Percentiles rank a stretch among this genome's conserved stretches.
Conservation (phyloP, 2,329 filamentous ascomycete species). For the Falciphora oryzae region DNA sequence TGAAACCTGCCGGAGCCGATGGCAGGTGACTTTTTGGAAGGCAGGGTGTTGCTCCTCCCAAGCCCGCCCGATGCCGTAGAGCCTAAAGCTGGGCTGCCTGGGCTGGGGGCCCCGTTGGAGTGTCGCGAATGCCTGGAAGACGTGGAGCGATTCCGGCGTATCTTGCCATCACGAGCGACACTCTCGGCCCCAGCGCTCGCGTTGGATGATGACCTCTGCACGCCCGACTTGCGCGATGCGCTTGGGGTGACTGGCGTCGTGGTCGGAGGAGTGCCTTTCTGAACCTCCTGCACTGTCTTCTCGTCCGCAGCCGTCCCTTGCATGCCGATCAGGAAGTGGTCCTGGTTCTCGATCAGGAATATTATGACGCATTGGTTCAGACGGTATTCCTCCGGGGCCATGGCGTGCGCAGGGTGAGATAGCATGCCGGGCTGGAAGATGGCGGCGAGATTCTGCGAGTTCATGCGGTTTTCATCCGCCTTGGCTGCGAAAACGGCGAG, state of each 20-base stretch:
- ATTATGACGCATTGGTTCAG: slow-evolving; percentile 96
- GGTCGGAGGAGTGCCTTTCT: slow-evolving; percentile 61
- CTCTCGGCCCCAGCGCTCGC: slow-evolving; percentile 87
- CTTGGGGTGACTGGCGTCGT: slow-evolving; percentile 42
- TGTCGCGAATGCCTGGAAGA: slow-evolving; percentile 81
- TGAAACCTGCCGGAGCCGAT: slow-evolving; percentile 63
- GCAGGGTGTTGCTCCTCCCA: slow-evolving; percentile 79
- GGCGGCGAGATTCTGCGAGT: slow-evolving; percentile 82
- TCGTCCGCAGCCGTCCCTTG: slow-evolving; percentile 97
- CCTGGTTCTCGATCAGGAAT: slow-evolving; percentile 96
- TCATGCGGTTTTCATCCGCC: slow-evolving; percentile 96
- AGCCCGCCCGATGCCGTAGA: slow-evolving; percentile 51
- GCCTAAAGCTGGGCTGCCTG: slow-evolving; percentile 54
- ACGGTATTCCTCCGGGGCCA: slow-evolving; percentile 90
- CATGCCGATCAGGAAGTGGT: slow-evolving; percentile 98
- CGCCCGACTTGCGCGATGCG: slow-evolving; percentile 35
- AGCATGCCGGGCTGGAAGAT: slow-evolving; percentile 98
- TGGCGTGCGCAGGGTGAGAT: slow-evolving; percentile 89
- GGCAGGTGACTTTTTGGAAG: slow-evolving; percentile 80
- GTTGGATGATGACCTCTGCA: slow-evolving; percentile 76
- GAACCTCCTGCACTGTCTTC: slow-evolving; percentile 57
- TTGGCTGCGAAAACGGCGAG: slow-evolving; percentile 97
- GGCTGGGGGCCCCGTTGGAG: slow-evolving; percentile 66
- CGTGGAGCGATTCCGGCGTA: slow-evolving; percentile 85
- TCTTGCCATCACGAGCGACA: slow-evolving; percentile 69